Percentiles rank a stretch among this genome's conserved stretches.
These are phyloP conservation scores for Syncephalastrum contaminatum DNA, from an alignment of 371 early-diverging fungal genomes.

Conservation along the genomic window DNA sequence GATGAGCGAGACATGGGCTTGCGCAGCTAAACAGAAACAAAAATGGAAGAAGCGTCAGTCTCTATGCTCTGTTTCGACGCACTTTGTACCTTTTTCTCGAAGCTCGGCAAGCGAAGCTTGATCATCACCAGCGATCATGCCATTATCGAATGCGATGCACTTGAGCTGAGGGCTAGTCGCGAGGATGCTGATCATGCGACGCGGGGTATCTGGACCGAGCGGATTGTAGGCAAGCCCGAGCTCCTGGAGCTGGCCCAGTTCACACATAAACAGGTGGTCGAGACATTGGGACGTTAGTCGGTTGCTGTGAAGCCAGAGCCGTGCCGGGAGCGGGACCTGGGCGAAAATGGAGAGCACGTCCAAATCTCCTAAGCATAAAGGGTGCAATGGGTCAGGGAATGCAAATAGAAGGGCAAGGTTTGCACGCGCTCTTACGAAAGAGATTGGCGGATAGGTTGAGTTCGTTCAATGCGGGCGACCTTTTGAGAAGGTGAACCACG, in stretches of 20 bases:
- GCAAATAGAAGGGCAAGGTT: too few relatives aligned
- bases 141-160: too few relatives aligned
- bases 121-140: too few relatives aligned
- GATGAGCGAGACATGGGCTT: too few relatives aligned
- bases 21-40: too few relatives aligned
- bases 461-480: conserved; percentile 10
- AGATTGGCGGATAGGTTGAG: conserved; percentile 30
- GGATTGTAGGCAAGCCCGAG: conserved; percentile 24
- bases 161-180: too few relatives aligned
- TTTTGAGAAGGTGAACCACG: conserved; percentile 16
- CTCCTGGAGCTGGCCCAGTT: conserved; percentile 2
- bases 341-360: conserved; percentile 18
- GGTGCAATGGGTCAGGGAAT: neutral
- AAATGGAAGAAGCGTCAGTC: too few relatives aligned
- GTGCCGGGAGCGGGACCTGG: conserved; percentile 5
- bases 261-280: conserved; percentile 2
- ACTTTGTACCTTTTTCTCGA: too few relatives aligned
- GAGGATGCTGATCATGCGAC: conserved; percentile 9
- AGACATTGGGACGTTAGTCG: conserved; percentile 10
- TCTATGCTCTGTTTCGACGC: too few relatives aligned
- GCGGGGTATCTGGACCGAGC: conserved; percentile 17
- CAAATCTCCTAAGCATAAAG: conserved; percentile 19
- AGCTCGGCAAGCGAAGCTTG: too few relatives aligned
- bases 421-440: conserved; percentile 15
- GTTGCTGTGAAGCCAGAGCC: conserved; percentile 27